Conservation (phyloP, 2,329 filamentous ascomycete species). For the Paecilomyces fulvus region DNA sequence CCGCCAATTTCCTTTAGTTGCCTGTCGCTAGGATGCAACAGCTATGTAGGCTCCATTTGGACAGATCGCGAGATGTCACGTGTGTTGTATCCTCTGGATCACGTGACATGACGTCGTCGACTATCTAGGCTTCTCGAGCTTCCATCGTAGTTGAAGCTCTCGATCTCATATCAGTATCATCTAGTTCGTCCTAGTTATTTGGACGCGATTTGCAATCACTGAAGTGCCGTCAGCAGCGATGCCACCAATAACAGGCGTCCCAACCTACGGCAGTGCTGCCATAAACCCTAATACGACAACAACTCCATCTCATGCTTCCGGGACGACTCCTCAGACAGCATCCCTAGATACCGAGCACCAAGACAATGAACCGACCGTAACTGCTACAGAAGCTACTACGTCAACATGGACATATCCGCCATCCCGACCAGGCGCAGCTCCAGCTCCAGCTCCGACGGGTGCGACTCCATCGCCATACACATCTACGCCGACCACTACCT, state of each 20-base stretch:
- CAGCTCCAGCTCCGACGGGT: slow-evolving; percentile 19
- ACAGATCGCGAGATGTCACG: not conserved
- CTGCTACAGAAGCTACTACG: slow-evolving; percentile 10
- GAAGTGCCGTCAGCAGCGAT: slow-evolving; percentile 4
- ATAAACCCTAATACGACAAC: slow-evolving; percentile 16
- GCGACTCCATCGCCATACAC: slow-evolving; percentile 5
- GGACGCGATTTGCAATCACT: not conserved
- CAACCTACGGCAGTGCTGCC: slow-evolving; percentile 19
- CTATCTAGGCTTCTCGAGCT: not conserved
- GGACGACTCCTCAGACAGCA: slow-evolving; percentile 14
- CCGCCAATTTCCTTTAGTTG: not conserved
- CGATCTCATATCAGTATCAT: not conserved
- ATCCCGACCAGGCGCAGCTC: slow-evolving; percentile 36
- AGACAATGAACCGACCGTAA: slow-evolving; percentile 1
- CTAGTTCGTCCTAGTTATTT: not conserved
- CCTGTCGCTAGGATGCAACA: not conserved
- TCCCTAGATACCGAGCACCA: not conserved
- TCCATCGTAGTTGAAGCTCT: not conserved
- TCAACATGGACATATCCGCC: slow-evolving; percentile 26
- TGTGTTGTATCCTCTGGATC: not conserved
- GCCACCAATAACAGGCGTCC: slow-evolving; percentile 13
- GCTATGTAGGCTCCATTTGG: not conserved
- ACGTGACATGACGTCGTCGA: slow-evolving; percentile 11
- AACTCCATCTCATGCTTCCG: slow-evolving; percentile 7
- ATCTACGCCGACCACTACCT: slow-evolving; percentile 10